Evolutionary conservation across 2,329 filamentous ascomycete genomes (phyloP).

Genomic region (Clonostachys chloroleuca): DNA sequence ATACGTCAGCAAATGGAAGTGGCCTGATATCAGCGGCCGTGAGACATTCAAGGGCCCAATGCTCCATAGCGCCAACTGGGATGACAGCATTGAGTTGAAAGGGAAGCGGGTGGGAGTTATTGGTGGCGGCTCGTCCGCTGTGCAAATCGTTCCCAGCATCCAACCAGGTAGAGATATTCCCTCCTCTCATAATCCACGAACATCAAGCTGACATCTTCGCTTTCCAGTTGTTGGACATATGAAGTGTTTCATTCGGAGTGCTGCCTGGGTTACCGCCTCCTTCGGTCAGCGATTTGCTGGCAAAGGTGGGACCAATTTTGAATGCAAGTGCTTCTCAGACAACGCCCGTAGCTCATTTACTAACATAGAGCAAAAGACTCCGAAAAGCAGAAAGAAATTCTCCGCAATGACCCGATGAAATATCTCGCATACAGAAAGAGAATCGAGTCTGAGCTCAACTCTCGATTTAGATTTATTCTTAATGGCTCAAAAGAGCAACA

Average conservation of each 20-base stretch:
- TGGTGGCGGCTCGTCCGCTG: slow-evolving; percentile 49
- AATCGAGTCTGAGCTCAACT: neutral
- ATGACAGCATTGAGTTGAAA: slow-evolving; percentile 38
- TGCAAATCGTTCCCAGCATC: slow-evolving; percentile 41
- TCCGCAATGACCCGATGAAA: slow-evolving; percentile 41
- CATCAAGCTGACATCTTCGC: slow-evolving; percentile 8
- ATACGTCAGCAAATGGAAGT: slow-evolving; percentile 32
- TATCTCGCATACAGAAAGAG: neutral
- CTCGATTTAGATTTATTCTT: neutral
- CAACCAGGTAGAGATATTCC: slow-evolving; percentile 3
- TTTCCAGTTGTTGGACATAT: slow-evolving; percentile 18
- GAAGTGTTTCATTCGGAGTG: slow-evolving; percentile 33
- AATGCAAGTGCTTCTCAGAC: neutral
- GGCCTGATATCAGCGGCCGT: slow-evolving; percentile 42
- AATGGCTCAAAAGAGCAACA: neutral
- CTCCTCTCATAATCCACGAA: slow-evolving; percentile 2
- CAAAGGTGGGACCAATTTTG: slow-evolving; percentile 29
- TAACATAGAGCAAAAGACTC: slow-evolving; percentile 7
- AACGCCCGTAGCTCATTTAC: neutral
- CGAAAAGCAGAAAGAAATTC: slow-evolving; percentile 37
- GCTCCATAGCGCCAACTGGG: slow-evolving; percentile 50
- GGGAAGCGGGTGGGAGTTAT: slow-evolving; percentile 50
- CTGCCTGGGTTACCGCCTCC: slow-evolving; percentile 35
- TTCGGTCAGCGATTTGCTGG: slow-evolving; percentile 12
- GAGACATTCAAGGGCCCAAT: slow-evolving; percentile 39